Evolutionary conservation across 352 stramenopile species (phyloP).

Genomic region (Phytophthora ramorum): DNA sequence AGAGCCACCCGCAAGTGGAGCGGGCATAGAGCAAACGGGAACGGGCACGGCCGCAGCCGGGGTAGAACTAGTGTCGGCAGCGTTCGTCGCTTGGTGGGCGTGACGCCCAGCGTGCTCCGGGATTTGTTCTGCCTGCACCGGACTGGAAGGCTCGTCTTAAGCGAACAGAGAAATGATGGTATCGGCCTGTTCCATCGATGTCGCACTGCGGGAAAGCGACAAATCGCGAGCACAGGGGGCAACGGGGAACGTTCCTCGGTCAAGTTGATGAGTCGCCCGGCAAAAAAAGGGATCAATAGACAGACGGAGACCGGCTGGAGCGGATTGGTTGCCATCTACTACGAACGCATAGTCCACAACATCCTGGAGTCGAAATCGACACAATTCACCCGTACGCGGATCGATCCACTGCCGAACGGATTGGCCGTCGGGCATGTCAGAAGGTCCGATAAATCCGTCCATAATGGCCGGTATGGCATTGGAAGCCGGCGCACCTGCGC

Average conservation of each 20-base stretch:
- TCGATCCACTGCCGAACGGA: slow-evolving; percentile 9
- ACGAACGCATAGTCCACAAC: slow-evolving; percentile 15
- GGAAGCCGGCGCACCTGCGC: not conserved
- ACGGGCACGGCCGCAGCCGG: not conserved
- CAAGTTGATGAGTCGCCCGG: not conserved
- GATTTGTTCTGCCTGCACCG: too few relatives aligned
- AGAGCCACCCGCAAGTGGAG: not conserved
- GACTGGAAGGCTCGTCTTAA: not conserved
- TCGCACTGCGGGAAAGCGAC: not conserved
- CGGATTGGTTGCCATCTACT: slow-evolving; percentile 6
- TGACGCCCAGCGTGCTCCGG: too few relatives aligned
- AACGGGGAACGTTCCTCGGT: not conserved
- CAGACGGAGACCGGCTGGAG: not conserved
- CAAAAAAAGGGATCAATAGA: slow-evolving; percentile 1
- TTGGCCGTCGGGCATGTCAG: not conserved
- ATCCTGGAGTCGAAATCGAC: slow-evolving; percentile 5
- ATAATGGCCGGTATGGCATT: slow-evolving; percentile 13
- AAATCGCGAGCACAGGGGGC: not conserved
- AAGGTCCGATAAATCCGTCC: not conserved
- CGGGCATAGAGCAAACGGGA: not conserved
- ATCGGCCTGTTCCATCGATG: not conserved
- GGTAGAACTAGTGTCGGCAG: too few relatives aligned
- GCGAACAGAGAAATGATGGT: slow-evolving; percentile 8
- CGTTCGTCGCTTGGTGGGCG: too few relatives aligned
- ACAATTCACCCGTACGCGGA: slow-evolving; percentile 1